phyloP scores from a whole-genome alignment of 2,329 filamentous ascomycete species.

The Macrophomina pseudophaseolina region DNA sequence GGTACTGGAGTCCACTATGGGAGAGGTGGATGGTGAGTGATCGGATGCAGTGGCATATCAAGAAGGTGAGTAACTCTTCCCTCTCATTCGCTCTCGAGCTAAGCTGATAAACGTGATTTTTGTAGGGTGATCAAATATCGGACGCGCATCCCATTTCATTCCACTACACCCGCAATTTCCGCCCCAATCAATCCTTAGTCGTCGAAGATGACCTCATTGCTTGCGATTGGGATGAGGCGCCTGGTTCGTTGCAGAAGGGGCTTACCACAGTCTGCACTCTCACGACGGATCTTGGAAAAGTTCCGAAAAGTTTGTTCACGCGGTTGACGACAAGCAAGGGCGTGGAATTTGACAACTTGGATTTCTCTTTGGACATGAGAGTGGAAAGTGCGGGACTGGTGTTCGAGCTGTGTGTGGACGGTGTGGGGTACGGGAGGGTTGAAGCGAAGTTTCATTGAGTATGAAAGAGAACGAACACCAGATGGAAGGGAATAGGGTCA shows the following conservation, averaged over 20 bases:
- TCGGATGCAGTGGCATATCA: constrained; percentile 85
- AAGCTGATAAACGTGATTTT: not conserved
- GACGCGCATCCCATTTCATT: constrained; percentile 77
- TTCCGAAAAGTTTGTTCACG: constrained; percentile 75
- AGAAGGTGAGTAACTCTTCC: constrained; percentile 60
- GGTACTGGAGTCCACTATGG: constrained; percentile 81
- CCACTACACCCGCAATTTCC: constrained; percentile 85
- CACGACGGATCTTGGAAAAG: constrained; percentile 78
- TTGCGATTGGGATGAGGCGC: constrained; percentile 71
- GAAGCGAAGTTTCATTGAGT: constrained; percentile 75
- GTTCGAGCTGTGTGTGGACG: constrained; percentile 80
- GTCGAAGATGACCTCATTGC: constrained; percentile 83
- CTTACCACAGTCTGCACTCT: constrained; percentile 78
- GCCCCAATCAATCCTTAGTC: constrained; percentile 74
- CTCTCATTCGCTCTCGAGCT: not conserved
- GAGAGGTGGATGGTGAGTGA: constrained; percentile 84
- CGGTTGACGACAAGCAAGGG: constrained; percentile 77
- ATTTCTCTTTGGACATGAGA: constrained; percentile 83
- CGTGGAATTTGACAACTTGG: constrained; percentile 80
- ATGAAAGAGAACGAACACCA: not conserved
- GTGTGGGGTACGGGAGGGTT: constrained; percentile 75
- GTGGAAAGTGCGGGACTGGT: constrained; percentile 77
- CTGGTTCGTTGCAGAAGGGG: constrained; percentile 53
- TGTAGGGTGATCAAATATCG: constrained; percentile 73
- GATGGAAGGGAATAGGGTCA: too few relatives aligned